A percentile compares a stretch with the other conserved stretches of the same genome.
These are phyloP conservation scores for Lepidium aucheri DNA, from an alignment of 345 rosid genomes.

Conservation along the genomic window DNA sequence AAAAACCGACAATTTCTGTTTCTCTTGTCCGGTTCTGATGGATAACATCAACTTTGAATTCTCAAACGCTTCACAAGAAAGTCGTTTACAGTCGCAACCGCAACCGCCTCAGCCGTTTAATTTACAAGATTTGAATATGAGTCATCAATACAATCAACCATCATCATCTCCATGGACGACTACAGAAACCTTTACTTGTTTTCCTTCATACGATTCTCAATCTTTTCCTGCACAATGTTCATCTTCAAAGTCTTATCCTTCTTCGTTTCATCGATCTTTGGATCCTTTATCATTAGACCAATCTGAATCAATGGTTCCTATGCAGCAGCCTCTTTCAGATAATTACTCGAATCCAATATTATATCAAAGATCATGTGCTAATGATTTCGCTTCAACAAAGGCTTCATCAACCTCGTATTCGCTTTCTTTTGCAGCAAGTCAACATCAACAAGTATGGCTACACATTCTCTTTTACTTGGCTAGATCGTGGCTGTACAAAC, in stretches of 20 bases:
- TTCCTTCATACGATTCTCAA: constrained; percentile 16
- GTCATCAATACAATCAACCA: constrained; percentile 22
- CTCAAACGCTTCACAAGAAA: constrained; percentile 18
- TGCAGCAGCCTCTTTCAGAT: constrained; percentile 13
- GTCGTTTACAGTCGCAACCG: constrained; percentile 15
- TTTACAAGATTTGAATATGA: too few relatives aligned
- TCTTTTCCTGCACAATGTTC: constrained; percentile 23
- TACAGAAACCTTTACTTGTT: constrained; percentile 1
- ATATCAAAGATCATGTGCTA: constrained; percentile 4
- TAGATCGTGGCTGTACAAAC: too few relatives aligned
- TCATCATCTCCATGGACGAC: constrained; percentile 22
- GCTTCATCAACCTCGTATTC: constrained; percentile 22
- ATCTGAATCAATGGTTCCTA: neutral
- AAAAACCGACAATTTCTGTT: neutral
- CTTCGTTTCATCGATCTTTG: constrained; percentile 16
- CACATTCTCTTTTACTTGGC: neutral
- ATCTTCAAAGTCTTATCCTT: constrained; percentile 21
- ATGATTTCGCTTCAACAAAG: neutral
- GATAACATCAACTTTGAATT: constrained; percentile 25
- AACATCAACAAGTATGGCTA: constrained; percentile 40
- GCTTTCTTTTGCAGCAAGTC: constrained; percentile 36
- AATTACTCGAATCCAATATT: constrained; percentile 14
- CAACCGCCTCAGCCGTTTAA: constrained; percentile 13
- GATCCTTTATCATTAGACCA: constrained; percentile 10
- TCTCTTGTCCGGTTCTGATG: constrained; percentile 17